Evolutionary conservation across 352 stramenopile species (phyloP).

Genomic region (Pythium aristosporum): DNA sequence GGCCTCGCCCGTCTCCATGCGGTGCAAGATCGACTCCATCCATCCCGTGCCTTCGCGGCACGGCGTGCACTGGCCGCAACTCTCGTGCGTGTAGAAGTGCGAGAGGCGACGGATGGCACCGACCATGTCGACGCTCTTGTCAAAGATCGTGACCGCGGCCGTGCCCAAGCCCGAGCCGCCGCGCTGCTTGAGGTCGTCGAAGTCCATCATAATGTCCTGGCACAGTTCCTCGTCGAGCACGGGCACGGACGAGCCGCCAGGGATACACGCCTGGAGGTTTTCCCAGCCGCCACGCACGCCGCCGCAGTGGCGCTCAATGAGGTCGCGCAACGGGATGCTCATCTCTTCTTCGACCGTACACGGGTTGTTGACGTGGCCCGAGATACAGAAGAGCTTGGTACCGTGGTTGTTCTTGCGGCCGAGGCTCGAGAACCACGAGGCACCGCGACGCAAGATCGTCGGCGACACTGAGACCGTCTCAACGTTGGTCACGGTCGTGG

Average conservation of each 20-base stretch:
- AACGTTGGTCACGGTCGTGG: constrained; percentile 99
- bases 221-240: constrained; percentile 93
- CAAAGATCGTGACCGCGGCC: constrained; percentile 99
- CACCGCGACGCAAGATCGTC: constrained; percentile 97
- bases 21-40: constrained; percentile 97
- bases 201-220: constrained; percentile 99
- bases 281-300: constrained; percentile 98
- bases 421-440: constrained; percentile 96
- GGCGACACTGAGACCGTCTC: constrained; percentile 98
- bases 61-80: constrained; percentile 99
- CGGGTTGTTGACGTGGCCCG: constrained; percentile 99
- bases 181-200: constrained; percentile 97
- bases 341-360: constrained; percentile 99
- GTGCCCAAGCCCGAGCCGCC: constrained; percentile 96
- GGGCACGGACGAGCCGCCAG: constrained; percentile 95
- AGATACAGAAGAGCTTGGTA: constrained; percentile 99
- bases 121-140: constrained; percentile 99
- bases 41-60: constrained; percentile 98
- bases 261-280: constrained; percentile 98
- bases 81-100: constrained; percentile 99
- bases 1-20: constrained; percentile 98
- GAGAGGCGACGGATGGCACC: constrained; percentile 97
- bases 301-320: constrained; percentile 99
- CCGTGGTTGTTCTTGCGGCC: constrained; percentile 98
- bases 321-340: constrained; percentile 96